Conservation (phyloP, 2,329 filamentous ascomycete species). For the Atkinsonella texensis region DNA sequence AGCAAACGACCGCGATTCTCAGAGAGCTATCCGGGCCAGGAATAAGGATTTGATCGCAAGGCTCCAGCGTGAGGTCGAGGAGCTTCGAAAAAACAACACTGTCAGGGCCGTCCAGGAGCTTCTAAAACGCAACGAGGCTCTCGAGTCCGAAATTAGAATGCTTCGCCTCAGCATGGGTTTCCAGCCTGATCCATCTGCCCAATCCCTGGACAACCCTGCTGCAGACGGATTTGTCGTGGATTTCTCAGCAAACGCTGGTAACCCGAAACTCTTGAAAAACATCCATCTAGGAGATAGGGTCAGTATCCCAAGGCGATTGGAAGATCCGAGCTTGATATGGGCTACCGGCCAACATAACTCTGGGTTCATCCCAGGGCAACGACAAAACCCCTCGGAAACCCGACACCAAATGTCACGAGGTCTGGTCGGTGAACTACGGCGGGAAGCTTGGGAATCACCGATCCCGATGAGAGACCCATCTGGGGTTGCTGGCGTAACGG, state of each 20-base stretch:
- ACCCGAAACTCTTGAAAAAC: background rate
- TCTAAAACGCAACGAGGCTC: background rate
- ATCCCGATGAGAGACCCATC: background rate
- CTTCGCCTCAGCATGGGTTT: background rate
- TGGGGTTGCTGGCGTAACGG: background rate
- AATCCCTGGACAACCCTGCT: background rate
- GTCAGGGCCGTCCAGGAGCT: background rate
- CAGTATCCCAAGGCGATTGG: background rate
- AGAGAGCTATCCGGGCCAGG: constrained; percentile 3
- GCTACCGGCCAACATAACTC: background rate
- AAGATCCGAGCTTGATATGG: background rate
- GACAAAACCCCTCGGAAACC: background rate
- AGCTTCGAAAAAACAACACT: constrained; percentile 1
- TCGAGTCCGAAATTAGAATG: constrained; percentile 1
- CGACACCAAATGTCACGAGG: background rate
- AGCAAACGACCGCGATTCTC: constrained; percentile 4
- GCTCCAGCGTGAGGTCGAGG: constrained; percentile 1
- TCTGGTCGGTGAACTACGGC: background rate
- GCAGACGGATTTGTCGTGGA: background rate
- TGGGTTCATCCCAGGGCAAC: background rate
- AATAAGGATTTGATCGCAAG: constrained; percentile 2
- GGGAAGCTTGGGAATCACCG: background rate
- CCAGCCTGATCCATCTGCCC: background rate
- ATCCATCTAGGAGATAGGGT: background rate
- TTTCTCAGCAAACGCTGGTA: background rate